Evolutionary conservation across 1,284 basidiomycete genomes (phyloP).

Genomic region (Ganoderma sp.): DNA sequence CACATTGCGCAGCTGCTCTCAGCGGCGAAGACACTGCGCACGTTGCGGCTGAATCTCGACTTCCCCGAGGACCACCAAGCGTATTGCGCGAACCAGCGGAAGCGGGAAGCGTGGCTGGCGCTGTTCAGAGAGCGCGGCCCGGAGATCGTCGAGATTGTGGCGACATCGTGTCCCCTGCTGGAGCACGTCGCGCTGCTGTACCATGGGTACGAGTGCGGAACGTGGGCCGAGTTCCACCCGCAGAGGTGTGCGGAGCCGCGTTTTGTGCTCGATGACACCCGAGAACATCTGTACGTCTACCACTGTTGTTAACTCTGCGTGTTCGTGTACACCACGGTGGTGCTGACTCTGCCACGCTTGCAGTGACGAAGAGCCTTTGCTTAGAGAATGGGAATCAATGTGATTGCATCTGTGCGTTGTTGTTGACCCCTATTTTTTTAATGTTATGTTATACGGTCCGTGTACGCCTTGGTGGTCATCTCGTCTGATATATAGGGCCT

Average conservation of each 20-base stretch:
- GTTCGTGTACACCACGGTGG: not conserved
- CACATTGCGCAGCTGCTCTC: constrained; percentile 9
- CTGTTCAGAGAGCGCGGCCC: not conserved
- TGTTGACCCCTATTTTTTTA: too few relatives aligned
- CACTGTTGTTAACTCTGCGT: not conserved
- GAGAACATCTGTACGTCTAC: not conserved
- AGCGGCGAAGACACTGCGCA: not conserved
- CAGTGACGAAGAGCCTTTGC: not conserved
- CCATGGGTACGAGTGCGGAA: not conserved
- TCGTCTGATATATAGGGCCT: too few relatives aligned
- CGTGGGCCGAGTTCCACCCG: not conserved
- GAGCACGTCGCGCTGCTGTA: not conserved
- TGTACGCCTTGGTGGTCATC: not conserved
- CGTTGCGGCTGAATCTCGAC: not conserved
- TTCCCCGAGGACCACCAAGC: not conserved
- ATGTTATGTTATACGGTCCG: too few relatives aligned
- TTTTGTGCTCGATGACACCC: not conserved
- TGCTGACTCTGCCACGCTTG: not conserved
- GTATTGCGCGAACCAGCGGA: not conserved
- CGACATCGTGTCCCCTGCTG: not conserved
- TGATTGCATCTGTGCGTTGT: not conserved
- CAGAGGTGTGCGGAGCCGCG: not conserved
- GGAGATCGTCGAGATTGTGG: not conserved
- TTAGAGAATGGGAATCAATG: not conserved
- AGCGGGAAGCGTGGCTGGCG: not conserved